Evolutionary conservation across 2,329 filamentous ascomycete species (phyloP).

Genomic region (Phyllosticta ampelicida): DNA sequence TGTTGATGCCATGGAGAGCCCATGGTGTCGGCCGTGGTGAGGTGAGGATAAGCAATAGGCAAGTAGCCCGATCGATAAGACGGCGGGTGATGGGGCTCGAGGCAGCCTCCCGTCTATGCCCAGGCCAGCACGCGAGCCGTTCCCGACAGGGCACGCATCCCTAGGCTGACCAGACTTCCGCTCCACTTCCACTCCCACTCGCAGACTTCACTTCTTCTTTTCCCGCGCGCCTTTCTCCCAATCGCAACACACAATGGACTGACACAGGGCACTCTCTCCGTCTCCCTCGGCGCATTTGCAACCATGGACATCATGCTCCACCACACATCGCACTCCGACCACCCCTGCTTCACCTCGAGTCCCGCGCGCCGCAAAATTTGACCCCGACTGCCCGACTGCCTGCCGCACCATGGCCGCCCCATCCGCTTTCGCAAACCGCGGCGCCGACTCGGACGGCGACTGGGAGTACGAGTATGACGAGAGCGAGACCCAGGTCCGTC

Average conservation of each 20-base stretch:
- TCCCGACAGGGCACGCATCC: too few species aligned
- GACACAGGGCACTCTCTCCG: neutral
- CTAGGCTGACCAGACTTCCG: too few species aligned
- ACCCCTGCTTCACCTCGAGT: neutral
- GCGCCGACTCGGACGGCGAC: constrained; percentile 35
- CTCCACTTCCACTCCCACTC: too few species aligned
- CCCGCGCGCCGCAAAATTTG: neutral
- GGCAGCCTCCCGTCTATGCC: too few species aligned
- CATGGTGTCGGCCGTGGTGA: neutral
- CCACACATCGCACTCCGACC: neutral
- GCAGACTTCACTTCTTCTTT: neutral
- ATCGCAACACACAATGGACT: neutral
- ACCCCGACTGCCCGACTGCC: neutral
- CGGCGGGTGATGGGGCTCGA: neutral
- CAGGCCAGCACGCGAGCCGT: too few species aligned
- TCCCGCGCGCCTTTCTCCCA: neutral
- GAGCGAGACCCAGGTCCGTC: constrained; percentile 40
- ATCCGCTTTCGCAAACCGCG: neutral
- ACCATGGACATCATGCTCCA: neutral
- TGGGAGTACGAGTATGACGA: constrained; percentile 52
- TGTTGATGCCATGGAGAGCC: too few species aligned
- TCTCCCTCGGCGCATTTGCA: neutral
- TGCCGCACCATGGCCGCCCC: constrained; percentile 4
- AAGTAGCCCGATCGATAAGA: too few species aligned
- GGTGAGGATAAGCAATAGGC: too few species aligned